Percentiles rank a stretch among this genome's conserved stretches.
Evolutionary conservation across 164 flowering plant genomes (phyloP).

Genomic region (Vitis cinerea): DNA sequence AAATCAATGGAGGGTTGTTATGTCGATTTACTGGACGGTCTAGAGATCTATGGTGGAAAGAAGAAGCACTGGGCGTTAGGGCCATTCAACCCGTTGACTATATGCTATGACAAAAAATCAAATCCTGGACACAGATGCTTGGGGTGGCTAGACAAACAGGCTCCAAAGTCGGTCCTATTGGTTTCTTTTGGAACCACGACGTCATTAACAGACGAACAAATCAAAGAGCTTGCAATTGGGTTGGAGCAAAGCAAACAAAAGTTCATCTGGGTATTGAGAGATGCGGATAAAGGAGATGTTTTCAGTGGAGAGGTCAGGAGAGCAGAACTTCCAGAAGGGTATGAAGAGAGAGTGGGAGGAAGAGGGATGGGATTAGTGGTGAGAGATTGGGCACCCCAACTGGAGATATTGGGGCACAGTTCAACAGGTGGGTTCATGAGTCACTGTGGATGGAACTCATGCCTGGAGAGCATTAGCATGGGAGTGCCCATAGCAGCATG

Average conservation of each 20-base stretch:
- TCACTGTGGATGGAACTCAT: constrained; percentile 45
- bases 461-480: constrained; percentile 35
- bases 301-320: constrained; percentile 9
- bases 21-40: constrained; percentile 27
- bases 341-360: constrained; percentile 41
- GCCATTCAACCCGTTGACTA: constrained; percentile 47
- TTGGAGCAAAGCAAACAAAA: constrained; percentile 41
- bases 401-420: constrained; percentile 37
- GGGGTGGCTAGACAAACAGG: constrained; percentile 60
- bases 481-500: constrained; percentile 61
- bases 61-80: constrained; percentile 56
- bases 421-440: constrained; percentile 39
- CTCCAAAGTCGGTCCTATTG: constrained; percentile 39
- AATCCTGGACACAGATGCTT: constrained; percentile 27
- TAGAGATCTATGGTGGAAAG: constrained; percentile 2
- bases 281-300: constrained; percentile 54
- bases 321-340: constrained; percentile 44
- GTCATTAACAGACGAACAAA: constrained; percentile 36
- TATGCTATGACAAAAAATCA: neutral
- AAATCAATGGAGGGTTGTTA: constrained; percentile 39
- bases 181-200: constrained; percentile 63
- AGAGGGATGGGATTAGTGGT: constrained; percentile 30
- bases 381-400: constrained; percentile 51
- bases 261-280: constrained; percentile 67
- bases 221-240: constrained; percentile 51